phyloP scores from a whole-genome alignment of 2,329 filamentous ascomycete genomes.

The Tolypocladium inflatum region DNA sequence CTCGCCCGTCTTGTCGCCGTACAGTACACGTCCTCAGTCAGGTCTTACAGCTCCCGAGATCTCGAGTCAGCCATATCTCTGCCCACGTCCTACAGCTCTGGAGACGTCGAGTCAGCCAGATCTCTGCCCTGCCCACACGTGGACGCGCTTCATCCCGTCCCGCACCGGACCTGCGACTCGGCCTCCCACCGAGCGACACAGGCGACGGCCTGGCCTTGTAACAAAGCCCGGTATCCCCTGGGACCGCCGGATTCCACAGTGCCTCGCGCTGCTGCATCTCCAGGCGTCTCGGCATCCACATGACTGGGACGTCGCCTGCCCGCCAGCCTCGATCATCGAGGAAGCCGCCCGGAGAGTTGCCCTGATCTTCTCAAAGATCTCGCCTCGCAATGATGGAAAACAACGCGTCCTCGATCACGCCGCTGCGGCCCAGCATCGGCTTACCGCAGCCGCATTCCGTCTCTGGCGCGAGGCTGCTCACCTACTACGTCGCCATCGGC shows the following conservation, averaged over 20 bases:
- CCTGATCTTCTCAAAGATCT: background rate
- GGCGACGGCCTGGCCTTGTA: background rate
- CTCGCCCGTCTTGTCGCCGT: background rate
- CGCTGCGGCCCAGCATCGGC: background rate
- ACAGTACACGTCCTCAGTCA: background rate
- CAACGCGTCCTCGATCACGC: background rate
- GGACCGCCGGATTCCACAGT: background rate
- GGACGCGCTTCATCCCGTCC: background rate
- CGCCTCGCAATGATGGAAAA: conserved; percentile 2
- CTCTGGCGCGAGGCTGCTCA: conserved; percentile 13
- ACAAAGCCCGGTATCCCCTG: too few species aligned
- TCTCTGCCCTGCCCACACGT: background rate
- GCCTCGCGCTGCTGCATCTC: background rate
- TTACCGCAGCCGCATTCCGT: background rate
- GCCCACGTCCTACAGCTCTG: background rate
- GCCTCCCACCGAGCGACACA: background rate
- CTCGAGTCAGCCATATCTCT: too few species aligned
- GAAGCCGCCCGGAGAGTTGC: background rate
- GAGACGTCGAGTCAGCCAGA: background rate
- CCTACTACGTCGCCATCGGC: conserved; percentile 31
- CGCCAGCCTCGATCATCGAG: background rate
- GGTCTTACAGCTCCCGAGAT: background rate
- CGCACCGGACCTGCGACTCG: background rate
- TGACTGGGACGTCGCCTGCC: background rate
- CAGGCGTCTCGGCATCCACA: conserved; percentile 8